These are phyloP conservation scores for Flaveria linearis DNA, from an alignment of 129 eudicot genomes.

Conservation along the genomic window DNA sequence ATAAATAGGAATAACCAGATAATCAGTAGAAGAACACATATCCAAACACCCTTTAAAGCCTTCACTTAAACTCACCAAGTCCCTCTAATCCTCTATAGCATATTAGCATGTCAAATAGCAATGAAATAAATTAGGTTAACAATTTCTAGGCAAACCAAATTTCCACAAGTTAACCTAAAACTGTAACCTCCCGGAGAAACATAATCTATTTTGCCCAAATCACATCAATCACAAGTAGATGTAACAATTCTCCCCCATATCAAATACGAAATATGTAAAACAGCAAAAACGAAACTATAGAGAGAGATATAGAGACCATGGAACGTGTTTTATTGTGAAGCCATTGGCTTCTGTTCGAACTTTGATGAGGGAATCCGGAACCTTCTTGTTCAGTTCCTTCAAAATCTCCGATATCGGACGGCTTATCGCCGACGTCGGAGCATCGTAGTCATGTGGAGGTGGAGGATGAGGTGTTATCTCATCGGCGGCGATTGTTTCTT, in stretches of 20 bases:
- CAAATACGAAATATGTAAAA: too few relatives aligned
- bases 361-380: conserved; percentile 71
- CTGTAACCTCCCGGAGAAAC: not conserved
- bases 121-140: too few relatives aligned
- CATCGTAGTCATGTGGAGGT: conserved; percentile 22
- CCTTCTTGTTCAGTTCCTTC: conserved; percentile 83
- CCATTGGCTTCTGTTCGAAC: conserved; percentile 61
- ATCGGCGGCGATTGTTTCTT: conserved; percentile 8
- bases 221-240: not conserved
- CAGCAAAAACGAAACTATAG: not conserved
- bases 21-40: not conserved
- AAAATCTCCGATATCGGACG: conserved; percentile 74
- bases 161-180: too few relatives aligned
- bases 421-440: conserved; percentile 68
- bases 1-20: not conserved
- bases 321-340: conserved; percentile 59
- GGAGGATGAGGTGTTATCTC: conserved; percentile 27
- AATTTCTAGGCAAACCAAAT: too few relatives aligned
- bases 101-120: too few relatives aligned
- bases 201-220: not conserved
- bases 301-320: conserved; percentile 48
- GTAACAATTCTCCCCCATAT: too few relatives aligned
- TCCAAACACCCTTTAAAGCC: not conserved
- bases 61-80: not conserved
- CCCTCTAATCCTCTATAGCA: not conserved